Percentiles rank a stretch among this genome's conserved stretches.
These are phyloP conservation scores for Volvox africanus DNA, from an alignment of 139 green algal genomes.

Conservation along the genomic window DNA sequence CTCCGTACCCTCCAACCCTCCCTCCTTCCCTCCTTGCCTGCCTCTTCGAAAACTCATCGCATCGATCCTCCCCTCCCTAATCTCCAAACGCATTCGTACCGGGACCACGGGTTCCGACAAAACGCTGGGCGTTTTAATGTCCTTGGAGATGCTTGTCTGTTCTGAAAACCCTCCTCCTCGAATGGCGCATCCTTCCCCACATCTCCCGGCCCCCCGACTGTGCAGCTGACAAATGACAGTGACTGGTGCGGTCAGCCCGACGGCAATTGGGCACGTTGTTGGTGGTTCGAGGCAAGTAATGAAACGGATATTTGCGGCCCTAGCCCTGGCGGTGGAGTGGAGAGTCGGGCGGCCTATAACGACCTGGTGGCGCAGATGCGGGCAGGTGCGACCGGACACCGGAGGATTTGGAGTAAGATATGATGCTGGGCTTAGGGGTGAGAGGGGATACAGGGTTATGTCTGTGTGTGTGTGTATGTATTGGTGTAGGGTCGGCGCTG, in stretches of 20 bases:
- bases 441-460: background rate
- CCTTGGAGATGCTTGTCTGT: no score
- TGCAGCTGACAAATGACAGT: conserved; percentile 13
- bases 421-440: background rate
- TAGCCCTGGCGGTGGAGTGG: conserved; percentile 16
- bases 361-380: conserved; percentile 29
- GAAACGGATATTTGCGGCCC: conserved; percentile 11
- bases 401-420: no score
- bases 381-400: background rate
- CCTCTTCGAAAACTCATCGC: no score
- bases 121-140: no score
- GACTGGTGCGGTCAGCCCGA: conserved; percentile 42
- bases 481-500: background rate
- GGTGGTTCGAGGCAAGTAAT: background rate
- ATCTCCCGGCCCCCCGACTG: no score
- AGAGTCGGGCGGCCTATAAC: conserved; percentile 3
- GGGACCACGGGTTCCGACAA: no score
- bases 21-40: no score
- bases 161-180: no score
- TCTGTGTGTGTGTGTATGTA: background rate
- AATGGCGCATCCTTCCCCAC: no score
- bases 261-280: conserved; percentile 31
- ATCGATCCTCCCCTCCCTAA: no score
- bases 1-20: no score
- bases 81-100: no score